Percentiles rank a stretch among this genome's conserved stretches.
These are phyloP conservation scores for Pezicula rhizophila DNA, from an alignment of 2,329 filamentous ascomycete species.

Conservation along the genomic window DNA sequence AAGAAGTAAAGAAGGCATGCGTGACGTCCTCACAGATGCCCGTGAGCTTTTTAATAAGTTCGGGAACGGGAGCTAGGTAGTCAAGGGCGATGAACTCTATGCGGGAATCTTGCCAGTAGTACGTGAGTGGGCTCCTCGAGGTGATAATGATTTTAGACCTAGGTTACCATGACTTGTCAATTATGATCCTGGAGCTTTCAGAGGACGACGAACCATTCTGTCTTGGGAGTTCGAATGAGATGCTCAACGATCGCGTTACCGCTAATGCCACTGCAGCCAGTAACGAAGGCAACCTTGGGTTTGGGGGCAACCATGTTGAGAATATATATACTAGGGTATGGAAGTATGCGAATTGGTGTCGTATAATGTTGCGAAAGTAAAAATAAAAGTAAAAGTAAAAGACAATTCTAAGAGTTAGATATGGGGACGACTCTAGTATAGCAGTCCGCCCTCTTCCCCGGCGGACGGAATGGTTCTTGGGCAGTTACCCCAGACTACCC, in stretches of 20 bases:
- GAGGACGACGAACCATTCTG: slow-evolving; percentile 14
- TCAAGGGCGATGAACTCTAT: slow-evolving; percentile 28
- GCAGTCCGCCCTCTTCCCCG: too few species aligned
- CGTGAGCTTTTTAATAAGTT: slow-evolving; percentile 14
- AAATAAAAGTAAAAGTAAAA: neutral
- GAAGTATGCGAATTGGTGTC: too few species aligned
- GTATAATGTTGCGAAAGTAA: neutral
- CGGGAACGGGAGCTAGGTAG: slow-evolving; percentile 18
- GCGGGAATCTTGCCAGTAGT: slow-evolving; percentile 21
- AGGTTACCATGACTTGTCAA: neutral
- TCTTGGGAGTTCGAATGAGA: slow-evolving; percentile 21
- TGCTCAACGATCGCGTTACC: slow-evolving; percentile 30
- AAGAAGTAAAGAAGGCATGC: slow-evolving; percentile 29
- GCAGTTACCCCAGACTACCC: too few species aligned
- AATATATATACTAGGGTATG: neutral
- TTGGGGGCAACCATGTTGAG: neutral
- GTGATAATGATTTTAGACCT: slow-evolving; percentile 26
- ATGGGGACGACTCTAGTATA: too few species aligned
- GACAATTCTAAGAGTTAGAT: too few species aligned
- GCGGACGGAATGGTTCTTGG: too few species aligned
- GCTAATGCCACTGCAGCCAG: slow-evolving; percentile 30
- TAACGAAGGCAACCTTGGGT: slow-evolving; percentile 28
- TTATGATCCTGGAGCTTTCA: neutral
- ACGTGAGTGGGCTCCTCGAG: slow-evolving; percentile 21
- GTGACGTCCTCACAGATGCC: slow-evolving; percentile 23